A percentile compares a stretch with the other conserved stretches of the same genome.
Evolutionary conservation across 1,284 basidiomycete species (phyloP).

Genomic region (Sanghuangporus weigelae): DNA sequence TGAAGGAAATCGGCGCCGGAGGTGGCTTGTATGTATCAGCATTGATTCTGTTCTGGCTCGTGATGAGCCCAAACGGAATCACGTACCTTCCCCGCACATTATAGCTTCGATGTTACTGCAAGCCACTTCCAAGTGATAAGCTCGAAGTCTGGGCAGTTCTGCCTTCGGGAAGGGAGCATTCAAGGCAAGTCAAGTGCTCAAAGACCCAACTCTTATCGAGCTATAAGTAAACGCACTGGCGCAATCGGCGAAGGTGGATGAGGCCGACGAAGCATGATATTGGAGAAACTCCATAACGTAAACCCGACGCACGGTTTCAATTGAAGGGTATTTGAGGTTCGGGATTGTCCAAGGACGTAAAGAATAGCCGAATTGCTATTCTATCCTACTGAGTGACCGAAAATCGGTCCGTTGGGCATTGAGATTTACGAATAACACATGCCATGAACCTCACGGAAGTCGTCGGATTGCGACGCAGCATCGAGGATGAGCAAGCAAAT

Average conservation of each 20-base stretch:
- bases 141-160: neutral
- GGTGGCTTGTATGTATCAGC: neutral
- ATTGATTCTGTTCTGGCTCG: neutral
- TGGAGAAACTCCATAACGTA: neutral
- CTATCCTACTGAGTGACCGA: neutral
- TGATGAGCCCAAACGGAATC: neutral
- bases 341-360: neutral
- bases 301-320: neutral
- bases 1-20: neutral
- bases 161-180: neutral
- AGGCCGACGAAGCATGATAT: neutral
- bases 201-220: neutral
- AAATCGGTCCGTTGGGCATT: neutral
- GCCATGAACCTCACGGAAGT: neutral
- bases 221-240: neutral
- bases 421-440: neutral
- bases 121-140: neutral
- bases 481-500: neutral
- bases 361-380: neutral
- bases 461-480: neutral
- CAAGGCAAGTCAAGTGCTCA: neutral
- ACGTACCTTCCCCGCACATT: neutral
- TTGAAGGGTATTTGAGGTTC: neutral
- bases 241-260: neutral
- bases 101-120: neutral